phyloP scores from a whole-genome alignment of 805 yeast species.

The Scheffersomyces stipitis region DNA sequence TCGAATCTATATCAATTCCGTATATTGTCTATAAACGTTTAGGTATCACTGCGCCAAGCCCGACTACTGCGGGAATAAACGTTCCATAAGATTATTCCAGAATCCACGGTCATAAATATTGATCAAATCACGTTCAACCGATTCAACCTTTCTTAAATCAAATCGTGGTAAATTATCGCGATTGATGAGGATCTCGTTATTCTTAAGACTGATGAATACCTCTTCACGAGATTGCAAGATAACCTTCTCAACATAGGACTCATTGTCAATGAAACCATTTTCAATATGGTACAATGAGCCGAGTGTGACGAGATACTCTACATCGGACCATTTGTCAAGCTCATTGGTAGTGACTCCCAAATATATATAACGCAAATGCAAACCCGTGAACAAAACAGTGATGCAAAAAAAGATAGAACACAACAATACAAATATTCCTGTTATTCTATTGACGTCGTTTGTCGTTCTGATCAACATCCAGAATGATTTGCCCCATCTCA shows the following conservation, averaged over 20 bases:
- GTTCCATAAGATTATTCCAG: slow-evolving; percentile 35
- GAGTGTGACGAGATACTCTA: slow-evolving; percentile 44
- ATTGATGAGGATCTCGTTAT: slow-evolving; percentile 21
- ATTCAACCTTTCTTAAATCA: slow-evolving; percentile 16
- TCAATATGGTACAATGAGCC: slow-evolving; percentile 8
- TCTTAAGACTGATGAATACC: slow-evolving; percentile 29
- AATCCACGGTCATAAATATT: slow-evolving; percentile 56
- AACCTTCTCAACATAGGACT: slow-evolving; percentile 14
- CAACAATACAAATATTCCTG: slow-evolving; percentile 43
- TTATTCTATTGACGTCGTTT: slow-evolving; percentile 18
- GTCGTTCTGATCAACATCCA: slow-evolving; percentile 19
- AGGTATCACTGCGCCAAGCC: slow-evolving; percentile 1
- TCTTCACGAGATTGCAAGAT: slow-evolving; percentile 7
- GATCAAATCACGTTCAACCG: slow-evolving; percentile 29
- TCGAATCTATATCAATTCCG: slow-evolving; percentile 11
- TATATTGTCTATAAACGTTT: slow-evolving; percentile 14
- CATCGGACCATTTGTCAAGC: slow-evolving; percentile 65
- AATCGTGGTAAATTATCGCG: slow-evolving; percentile 8
- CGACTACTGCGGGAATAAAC: slow-evolving; percentile 14
- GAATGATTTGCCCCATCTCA: slow-evolving; percentile 3
- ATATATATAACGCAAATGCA: slow-evolving; percentile 50
- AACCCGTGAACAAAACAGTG: slow-evolving; percentile 22
- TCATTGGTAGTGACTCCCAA: slow-evolving; percentile 79
- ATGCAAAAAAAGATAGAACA: slow-evolving; percentile 45
- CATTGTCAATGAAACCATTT: slow-evolving; percentile 3